phyloP scores from a whole-genome alignment of 352 stramenopile genomes.

The Phytophthora sp. region DNA sequence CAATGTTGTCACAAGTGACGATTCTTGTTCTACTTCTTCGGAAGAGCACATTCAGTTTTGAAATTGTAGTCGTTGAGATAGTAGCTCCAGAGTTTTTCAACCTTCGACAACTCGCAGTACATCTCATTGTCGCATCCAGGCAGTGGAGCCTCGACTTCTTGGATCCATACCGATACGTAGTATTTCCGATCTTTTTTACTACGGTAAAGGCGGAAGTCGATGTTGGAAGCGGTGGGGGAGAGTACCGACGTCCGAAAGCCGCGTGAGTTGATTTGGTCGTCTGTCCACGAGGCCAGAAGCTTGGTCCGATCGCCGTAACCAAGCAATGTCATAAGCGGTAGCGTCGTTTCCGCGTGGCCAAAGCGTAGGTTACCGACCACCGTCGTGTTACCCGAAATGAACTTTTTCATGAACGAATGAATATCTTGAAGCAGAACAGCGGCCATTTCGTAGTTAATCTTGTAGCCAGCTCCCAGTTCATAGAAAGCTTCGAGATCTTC shows the following conservation, averaged over 20 bases:
- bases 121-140: constrained; percentile 49
- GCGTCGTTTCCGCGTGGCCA: constrained; percentile 76
- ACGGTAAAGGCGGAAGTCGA: constrained; percentile 73
- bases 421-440: constrained; percentile 67
- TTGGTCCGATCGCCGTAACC: constrained; percentile 50
- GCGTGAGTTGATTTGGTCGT: constrained; percentile 49
- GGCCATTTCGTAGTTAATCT: constrained; percentile 83
- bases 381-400: constrained; percentile 39
- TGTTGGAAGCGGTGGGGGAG: constrained; percentile 75
- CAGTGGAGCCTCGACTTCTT: constrained; percentile 49
- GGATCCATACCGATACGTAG: constrained; percentile 61
- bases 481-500: constrained; percentile 80
- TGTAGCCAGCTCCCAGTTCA: constrained; percentile 56
- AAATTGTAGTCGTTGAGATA: constrained; percentile 58
- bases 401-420: constrained; percentile 51
- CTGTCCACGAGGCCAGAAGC: constrained; percentile 41
- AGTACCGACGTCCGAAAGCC: constrained; percentile 60
- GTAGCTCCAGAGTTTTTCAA: constrained; percentile 59
- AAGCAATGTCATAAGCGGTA: constrained; percentile 73
- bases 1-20: background rate
- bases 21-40: constrained; percentile 16
- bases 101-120: constrained; percentile 51
- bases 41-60: constrained; percentile 33
- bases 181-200: constrained; percentile 44
- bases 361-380: constrained; percentile 64